A percentile compares a stretch with the other conserved stretches of the same genome.
Evolutionary conservation across 2,329 filamentous ascomycete genomes (phyloP).

Genomic region (Pestalotiopsis sp.): DNA sequence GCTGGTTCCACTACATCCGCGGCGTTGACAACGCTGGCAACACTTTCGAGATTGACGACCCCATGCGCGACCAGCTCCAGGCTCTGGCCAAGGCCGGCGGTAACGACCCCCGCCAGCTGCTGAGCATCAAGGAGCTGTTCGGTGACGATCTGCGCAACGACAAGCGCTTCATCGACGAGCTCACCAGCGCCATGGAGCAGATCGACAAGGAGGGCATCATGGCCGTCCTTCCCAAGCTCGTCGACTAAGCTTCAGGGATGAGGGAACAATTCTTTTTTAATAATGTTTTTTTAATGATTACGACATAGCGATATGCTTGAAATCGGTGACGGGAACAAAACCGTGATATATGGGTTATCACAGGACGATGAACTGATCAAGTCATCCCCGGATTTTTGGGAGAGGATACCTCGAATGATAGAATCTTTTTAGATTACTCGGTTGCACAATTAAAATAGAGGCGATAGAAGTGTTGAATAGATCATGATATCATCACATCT

Average conservation of each 20-base stretch:
- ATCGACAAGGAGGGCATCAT: conserved; percentile 50
- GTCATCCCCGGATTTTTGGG: background rate
- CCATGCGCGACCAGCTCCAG: conserved; percentile 51
- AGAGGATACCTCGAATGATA: background rate
- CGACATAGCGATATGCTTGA: background rate
- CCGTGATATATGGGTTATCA: background rate
- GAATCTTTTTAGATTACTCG: background rate
- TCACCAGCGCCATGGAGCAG: conserved; percentile 49
- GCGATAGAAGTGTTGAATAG: background rate
- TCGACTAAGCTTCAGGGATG: background rate
- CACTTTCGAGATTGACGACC: conserved; percentile 46
- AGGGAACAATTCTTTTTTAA: background rate
- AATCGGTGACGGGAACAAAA: background rate
- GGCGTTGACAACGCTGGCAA: conserved; percentile 53
- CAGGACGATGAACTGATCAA: background rate
- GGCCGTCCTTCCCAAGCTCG: conserved; percentile 53
- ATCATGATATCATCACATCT: background rate
- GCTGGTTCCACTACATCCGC: conserved; percentile 52
- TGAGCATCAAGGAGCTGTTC: conserved; percentile 50
- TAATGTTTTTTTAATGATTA: conserved; percentile 1
- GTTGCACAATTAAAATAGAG: background rate
- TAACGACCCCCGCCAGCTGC: conserved; percentile 42
- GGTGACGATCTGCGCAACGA: conserved; percentile 54
- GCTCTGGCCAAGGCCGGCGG: conserved; percentile 47
- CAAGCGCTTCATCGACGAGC: conserved; percentile 48